Base-by-base conservation (phyloP, 257 asterid species). In the Haberlea rhodopensis region DNA sequence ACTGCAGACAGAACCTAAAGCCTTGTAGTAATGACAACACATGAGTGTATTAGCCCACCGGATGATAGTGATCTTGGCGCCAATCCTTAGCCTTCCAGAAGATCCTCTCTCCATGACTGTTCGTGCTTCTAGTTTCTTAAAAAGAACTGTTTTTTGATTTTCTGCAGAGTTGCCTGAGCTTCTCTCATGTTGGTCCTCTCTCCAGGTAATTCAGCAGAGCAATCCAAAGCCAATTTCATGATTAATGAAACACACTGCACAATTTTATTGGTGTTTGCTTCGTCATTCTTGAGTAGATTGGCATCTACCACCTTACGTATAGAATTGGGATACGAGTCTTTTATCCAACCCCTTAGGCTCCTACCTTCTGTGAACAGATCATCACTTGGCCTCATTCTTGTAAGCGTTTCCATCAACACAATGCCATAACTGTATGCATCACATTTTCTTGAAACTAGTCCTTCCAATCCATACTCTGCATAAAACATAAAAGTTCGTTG, bases 401-500 rank as follows among this genome's bases (percentile, higher is more conserved):
- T 75, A 48, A 78, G 74, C 0, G 69, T 73, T 70, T 78, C 89
- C 80, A 83, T 59, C 62, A 83, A 5, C 74, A 78, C 68, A 46
- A 80, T 43, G 3, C 86, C 86, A 0, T 32, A 78, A 54, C 89
- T 73, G 55, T 80, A 78, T 55, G 80, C 51, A 29, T 83, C 89
- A 6, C 82, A 69, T 43, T 66, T 71, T 24, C 78, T 64, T 1
- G 89, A 83, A 13, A 78, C 74, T 0, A 79, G 25, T 1, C 89
- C 89, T 71, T 76, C 79, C 32, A 29, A 66, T 69, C 89, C 86
- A 53, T 71, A 78, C 69, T 80, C 84, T 83, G 62, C 60, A 21
- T 3, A 23, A 32, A 67, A 25, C 28, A 40, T 20, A 40, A 32
- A 11, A 0, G 3, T 4, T 51, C 13, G 11, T 62, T 53, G 53